Conservation (phyloP, 2,329 filamentous ascomycete species). For the Zarea fungicola region DNA sequence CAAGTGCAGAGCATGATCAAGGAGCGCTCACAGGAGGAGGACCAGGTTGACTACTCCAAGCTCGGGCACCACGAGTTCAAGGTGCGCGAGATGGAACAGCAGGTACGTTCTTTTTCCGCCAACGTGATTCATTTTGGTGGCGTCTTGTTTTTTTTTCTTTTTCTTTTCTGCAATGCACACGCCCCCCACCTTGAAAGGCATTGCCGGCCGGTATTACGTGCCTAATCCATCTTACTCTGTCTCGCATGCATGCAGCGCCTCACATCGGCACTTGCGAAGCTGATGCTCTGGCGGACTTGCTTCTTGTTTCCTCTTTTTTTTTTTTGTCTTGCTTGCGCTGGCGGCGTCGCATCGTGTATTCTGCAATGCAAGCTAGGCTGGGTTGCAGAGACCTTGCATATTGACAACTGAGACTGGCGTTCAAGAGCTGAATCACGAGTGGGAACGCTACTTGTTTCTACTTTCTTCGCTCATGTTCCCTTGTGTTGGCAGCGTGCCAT, state of each 20-base stretch:
- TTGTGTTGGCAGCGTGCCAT: background rate
- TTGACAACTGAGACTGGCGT: too few relatives aligned
- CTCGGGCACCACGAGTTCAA: conserved; percentile 95
- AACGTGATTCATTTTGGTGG: background rate
- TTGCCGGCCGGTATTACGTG: too few relatives aligned
- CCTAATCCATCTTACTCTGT: too few relatives aligned
- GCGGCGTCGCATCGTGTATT: too few relatives aligned
- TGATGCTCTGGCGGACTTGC: background rate
- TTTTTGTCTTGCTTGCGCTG: background rate
- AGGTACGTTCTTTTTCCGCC: conserved; percentile 50
- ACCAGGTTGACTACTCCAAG: conserved; percentile 80
- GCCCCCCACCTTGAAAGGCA: too few relatives aligned
- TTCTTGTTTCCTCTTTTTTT: background rate
- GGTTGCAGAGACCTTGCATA: too few relatives aligned
- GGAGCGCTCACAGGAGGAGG: conserved; percentile 75
- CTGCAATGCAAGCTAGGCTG: too few relatives aligned
- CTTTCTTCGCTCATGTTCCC: too few relatives aligned
- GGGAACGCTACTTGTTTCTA: too few relatives aligned
- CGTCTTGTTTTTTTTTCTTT: background rate
- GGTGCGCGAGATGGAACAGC: conserved; percentile 97
- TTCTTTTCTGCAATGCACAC: background rate
- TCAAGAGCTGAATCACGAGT: too few relatives aligned
- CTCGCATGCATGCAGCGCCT: background rate
- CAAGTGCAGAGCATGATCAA: conserved; percentile 95
- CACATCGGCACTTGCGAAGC: background rate